Conservation (phyloP, 2,329 filamentous ascomycete genomes). For the Colletotrichum somersetense region DNA sequence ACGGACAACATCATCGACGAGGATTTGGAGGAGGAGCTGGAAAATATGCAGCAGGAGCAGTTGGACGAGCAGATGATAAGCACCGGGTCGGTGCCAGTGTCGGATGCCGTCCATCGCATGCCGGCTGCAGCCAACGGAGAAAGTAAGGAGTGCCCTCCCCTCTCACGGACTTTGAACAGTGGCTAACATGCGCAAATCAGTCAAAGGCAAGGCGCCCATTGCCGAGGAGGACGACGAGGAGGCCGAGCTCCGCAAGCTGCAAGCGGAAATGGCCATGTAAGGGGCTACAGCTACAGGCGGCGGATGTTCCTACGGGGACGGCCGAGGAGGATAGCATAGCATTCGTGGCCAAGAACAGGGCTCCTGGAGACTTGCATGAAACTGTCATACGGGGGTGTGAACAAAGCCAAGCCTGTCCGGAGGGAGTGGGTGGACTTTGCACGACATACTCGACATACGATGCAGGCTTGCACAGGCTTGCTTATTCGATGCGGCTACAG, state of each 20-base stretch:
- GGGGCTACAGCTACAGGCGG: constrained; percentile 12
- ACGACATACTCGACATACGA: constrained; percentile 15
- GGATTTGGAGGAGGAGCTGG: constrained; percentile 88
- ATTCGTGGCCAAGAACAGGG: constrained; percentile 38
- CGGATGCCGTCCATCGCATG: constrained; percentile 81
- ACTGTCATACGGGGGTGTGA: constrained; percentile 5
- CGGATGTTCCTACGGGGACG: constrained; percentile 22
- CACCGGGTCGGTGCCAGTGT: constrained; percentile 86
- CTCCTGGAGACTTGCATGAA: constrained; percentile 28
- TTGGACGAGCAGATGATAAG: constrained; percentile 95
- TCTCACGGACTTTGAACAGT: neutral
- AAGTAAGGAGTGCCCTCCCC: constrained; percentile 68
- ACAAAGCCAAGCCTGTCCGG: constrained; percentile 4
- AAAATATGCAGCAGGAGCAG: constrained; percentile 88
- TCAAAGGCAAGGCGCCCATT: constrained; percentile 63
- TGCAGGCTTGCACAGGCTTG: neutral
- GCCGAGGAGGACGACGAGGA: constrained; percentile 93
- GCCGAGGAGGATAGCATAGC: constrained; percentile 36
- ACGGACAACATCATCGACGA: constrained; percentile 83
- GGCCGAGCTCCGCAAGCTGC: constrained; percentile 90
- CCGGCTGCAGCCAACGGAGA: constrained; percentile 81
- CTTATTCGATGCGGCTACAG: neutral
- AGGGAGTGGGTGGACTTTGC: constrained; percentile 19
- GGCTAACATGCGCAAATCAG: constrained; percentile 48
- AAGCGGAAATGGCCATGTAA: constrained; percentile 97